Conservation (phyloP, 805 yeast species). For the Pichia rugopelliculosa region DNA sequence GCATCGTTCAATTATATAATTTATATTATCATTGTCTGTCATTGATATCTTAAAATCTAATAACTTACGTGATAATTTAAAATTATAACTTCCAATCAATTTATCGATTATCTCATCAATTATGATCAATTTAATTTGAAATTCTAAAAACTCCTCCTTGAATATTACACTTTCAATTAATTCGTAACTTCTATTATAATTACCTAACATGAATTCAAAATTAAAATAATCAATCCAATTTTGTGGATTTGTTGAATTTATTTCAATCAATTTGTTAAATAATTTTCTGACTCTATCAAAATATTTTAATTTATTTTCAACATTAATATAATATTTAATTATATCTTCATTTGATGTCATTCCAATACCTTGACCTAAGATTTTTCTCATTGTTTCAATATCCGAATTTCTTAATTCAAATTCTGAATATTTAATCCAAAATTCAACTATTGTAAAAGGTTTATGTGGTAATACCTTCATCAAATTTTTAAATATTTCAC, state of each 20-base stretch:
- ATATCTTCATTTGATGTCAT: constrained; percentile 51
- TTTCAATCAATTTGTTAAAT: constrained; percentile 58
- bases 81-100: constrained; percentile 4
- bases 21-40: constrained; percentile 15
- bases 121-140: constrained; percentile 14
- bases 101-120: not conserved
- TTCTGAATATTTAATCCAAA: constrained; percentile 67
- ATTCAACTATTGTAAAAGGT: constrained; percentile 56
- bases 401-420: constrained; percentile 63
- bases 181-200: constrained; percentile 57
- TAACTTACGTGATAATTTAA: constrained; percentile 3
- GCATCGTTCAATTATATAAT: constrained; percentile 60
- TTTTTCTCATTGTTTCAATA: constrained; percentile 50
- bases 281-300: constrained; percentile 73
- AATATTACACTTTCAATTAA: constrained; percentile 47
- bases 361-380: constrained; percentile 70
- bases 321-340: constrained; percentile 53
- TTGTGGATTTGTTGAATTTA: constrained; percentile 32
- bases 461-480: constrained; percentile 49
- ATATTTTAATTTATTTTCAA: constrained; percentile 66
- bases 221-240: constrained; percentile 61
- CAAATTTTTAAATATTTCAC: constrained; percentile 44
- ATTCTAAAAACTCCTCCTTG: constrained; percentile 14
- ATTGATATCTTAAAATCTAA: constrained; percentile 3
- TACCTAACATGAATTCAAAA: constrained; percentile 63